Evolutionary conservation across 2,329 filamentous ascomycete species (phyloP), one percentile per base, ranked within the genome.

Genomic region (Fusarium newnesense): DNA sequence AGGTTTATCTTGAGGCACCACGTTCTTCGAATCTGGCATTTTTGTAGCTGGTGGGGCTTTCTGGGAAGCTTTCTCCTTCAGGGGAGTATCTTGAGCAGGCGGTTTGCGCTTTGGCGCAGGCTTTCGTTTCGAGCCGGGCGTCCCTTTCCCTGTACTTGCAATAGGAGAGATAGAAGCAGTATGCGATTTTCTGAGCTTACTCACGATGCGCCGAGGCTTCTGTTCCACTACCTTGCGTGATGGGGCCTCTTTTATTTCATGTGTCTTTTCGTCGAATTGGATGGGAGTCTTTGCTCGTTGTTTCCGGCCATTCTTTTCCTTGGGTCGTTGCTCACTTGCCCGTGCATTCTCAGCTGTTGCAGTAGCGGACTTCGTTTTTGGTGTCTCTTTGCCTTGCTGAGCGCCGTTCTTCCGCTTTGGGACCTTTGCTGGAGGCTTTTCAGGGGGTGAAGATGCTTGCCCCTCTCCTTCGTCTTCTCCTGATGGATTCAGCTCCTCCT

Each of bases 221-320:
- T 61, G 52, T 3, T 16, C 47, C 11, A 53, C 28, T 21, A 60
- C 60, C 26, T 61, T 73, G 7, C 50, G 47, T 30, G 13, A 42
- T 11, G 62, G 58, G 9, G 47, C 24, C 9, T 76, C 70, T 30
- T 74, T 77, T 5, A 81, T 69, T 11, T 76, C 67, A 16, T 80
- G 76, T 10, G 78, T 83, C 2, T 56, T n/a, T 13, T 78, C 72
- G 56, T 83, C 77, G 19, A 83, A 81, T 7, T 77, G 64, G 5
- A 83, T 60, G 2, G 82, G 79, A 2, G 78, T 61, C 50, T 83
- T 83, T 2, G 81, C 74, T 30, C 79, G 74, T 67, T 83, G 82
- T 56, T 75, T 81, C n/a, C 76, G 79, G 32, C 74, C 73, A 37
- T 74, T 81, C 59, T 57, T 78, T 10, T 21, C 46, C 28, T 67